Conservation (phyloP, 108 stramenopile genomes). For the Conticribra weissflogii region DNA sequence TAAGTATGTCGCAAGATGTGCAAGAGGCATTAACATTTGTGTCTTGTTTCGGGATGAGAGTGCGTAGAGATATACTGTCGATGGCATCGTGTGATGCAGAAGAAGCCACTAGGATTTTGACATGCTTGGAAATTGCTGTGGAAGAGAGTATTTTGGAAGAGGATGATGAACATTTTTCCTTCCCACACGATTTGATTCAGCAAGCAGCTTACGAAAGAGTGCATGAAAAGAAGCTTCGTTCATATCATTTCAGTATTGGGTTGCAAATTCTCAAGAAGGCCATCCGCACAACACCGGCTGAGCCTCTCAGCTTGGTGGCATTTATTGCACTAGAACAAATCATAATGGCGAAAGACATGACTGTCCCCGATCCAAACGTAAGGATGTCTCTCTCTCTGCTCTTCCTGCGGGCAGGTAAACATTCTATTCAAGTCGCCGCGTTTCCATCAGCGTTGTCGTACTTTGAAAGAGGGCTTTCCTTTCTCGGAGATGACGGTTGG, state of each 20-base stretch:
- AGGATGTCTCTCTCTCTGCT: background rate
- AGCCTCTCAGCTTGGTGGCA: background rate
- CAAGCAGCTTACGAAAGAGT: too few relatives aligned
- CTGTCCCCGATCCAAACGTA: background rate
- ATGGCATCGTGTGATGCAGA: background rate
- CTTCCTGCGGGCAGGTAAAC: background rate
- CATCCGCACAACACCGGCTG: background rate
- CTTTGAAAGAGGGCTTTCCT: background rate
- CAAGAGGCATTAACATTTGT: slow-evolving; percentile 5
- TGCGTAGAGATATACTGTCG: background rate
- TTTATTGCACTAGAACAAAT: background rate
- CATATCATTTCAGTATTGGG: background rate
- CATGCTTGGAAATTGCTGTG: too few relatives aligned
- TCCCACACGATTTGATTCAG: too few relatives aligned
- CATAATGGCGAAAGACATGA: background rate
- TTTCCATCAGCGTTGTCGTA: background rate
- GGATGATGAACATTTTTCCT: too few relatives aligned
- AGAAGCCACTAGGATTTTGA: background rate
- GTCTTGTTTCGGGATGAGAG: slow-evolving; percentile 22
- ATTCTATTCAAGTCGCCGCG: background rate
- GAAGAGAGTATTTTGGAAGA: too few relatives aligned
- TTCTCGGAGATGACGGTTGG: background rate
- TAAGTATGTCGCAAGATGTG: background rate
- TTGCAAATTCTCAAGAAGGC: background rate
- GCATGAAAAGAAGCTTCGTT: too few relatives aligned